phyloP scores from a whole-genome alignment of 1,284 basidiomycete genomes.

The Wallemia mellicola region DNA sequence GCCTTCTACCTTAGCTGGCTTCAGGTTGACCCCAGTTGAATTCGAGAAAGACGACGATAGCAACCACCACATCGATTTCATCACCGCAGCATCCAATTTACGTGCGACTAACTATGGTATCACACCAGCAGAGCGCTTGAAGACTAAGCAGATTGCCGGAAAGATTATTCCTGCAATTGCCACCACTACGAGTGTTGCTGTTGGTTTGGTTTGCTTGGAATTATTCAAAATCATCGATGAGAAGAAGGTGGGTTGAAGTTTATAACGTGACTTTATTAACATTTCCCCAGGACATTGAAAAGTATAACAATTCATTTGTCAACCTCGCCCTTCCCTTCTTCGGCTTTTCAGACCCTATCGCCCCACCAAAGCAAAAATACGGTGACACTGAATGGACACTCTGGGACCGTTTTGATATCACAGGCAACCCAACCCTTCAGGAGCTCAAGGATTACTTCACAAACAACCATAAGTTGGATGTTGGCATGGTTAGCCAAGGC shows the following conservation, averaged over 20 bases:
- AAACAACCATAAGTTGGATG: conserved; percentile 52
- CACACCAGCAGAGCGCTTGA: conserved; percentile 57
- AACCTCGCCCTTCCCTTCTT: conserved; percentile 97
- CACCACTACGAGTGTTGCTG: conserved; percentile 83
- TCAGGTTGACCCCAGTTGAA: conserved; percentile 75
- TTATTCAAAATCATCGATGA: conserved; percentile 96
- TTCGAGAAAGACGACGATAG: conserved; percentile 99
- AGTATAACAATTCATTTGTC: conserved; percentile 95
- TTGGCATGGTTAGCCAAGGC: conserved; percentile 87
- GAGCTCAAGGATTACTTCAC: conserved; percentile 67
- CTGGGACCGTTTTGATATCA: conserved; percentile 91
- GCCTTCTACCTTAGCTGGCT: conserved; percentile 71
- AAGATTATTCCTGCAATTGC: conserved; percentile 99
- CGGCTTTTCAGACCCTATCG: conserved; percentile 93
- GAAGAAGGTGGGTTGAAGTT: conserved; percentile 23
- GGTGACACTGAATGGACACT: conserved; percentile 75
- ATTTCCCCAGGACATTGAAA: conserved; percentile 39
- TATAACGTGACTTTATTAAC: not conserved
- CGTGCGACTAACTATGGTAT: conserved; percentile 92
- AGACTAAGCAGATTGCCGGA: conserved; percentile 94
- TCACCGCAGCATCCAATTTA: conserved; percentile 89
- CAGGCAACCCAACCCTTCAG: conserved; percentile 58
- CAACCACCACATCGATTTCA: conserved; percentile 97
- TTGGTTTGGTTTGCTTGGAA: conserved; percentile 83
- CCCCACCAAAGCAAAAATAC: conserved; percentile 69